A percentile compares a stretch with the other conserved stretches of the same genome.
Conservation (phyloP, 345 rosid genomes). For the Noccaea bulbosa region DNA sequence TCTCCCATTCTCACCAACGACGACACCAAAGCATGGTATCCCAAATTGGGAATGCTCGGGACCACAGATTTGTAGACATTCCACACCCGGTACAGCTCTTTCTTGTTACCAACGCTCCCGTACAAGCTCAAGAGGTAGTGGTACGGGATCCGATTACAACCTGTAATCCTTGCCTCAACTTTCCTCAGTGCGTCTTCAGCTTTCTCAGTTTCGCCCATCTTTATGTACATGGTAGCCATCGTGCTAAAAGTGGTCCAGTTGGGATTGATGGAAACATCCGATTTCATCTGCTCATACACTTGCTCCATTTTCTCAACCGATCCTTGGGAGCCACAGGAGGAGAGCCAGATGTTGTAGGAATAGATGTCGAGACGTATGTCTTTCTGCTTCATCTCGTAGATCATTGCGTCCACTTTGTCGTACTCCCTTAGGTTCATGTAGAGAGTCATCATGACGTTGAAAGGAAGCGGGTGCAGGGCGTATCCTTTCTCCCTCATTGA, state of each 20-base stretch:
- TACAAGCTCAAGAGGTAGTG: constrained; percentile 87
- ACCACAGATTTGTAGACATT: constrained; percentile 73
- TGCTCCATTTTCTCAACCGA: constrained; percentile 73
- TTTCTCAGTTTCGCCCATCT: constrained; percentile 69
- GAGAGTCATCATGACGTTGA: constrained; percentile 96
- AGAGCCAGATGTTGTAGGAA: constrained; percentile 94
- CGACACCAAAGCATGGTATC: constrained; percentile 79
- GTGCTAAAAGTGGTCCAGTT: constrained; percentile 97
- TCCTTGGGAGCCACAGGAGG: constrained; percentile 75
- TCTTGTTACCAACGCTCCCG: constrained; percentile 70
- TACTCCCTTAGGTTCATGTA: constrained; percentile 83
- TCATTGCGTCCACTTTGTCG: constrained; percentile 67
- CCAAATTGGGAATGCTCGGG: constrained; percentile 78
- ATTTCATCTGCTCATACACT: constrained; percentile 76
- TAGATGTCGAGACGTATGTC: constrained; percentile 71
- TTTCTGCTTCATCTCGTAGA: constrained; percentile 81
- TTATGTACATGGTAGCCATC: constrained; percentile 85
- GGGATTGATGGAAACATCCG: constrained; percentile 59
- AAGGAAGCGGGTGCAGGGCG: constrained; percentile 70
- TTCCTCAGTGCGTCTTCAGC: constrained; percentile 85
- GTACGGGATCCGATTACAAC: constrained; percentile 79
- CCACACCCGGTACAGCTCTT: constrained; percentile 81
- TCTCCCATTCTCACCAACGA: constrained; percentile 70
- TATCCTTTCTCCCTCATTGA: constrained; percentile 72
- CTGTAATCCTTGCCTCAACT: constrained; percentile 81